These are phyloP conservation scores for Lichtheimia ornata DNA, from an alignment of 371 early-diverging fungal species.

Conservation along the genomic window DNA sequence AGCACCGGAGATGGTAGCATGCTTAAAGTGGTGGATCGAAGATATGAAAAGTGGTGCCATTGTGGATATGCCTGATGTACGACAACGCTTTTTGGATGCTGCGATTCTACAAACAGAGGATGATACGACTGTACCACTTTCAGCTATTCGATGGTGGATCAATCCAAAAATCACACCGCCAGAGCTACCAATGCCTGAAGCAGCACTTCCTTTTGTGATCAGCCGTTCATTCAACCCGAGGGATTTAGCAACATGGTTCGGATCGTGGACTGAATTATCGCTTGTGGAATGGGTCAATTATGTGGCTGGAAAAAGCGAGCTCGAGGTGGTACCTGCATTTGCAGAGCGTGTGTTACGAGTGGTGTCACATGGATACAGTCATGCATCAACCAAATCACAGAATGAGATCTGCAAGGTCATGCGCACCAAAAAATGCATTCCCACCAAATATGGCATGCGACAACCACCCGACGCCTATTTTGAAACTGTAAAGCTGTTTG, in stretches of 20 bases:
- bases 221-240: constrained; percentile 57
- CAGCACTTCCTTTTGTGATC: constrained; percentile 64
- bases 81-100: constrained; percentile 29
- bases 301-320: constrained; percentile 47
- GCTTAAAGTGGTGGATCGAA: constrained; percentile 82
- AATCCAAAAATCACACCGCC: constrained; percentile 65
- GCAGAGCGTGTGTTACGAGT: constrained; percentile 66
- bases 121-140: constrained; percentile 44
- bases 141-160: constrained; percentile 50
- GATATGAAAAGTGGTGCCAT: constrained; percentile 17
- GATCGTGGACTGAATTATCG: constrained; percentile 64
- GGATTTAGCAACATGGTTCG: constrained; percentile 60
- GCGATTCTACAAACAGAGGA: constrained; percentile 45
- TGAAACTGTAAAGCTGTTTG: constrained; percentile 78
- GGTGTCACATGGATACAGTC: constrained; percentile 54
- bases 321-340: constrained; percentile 58
- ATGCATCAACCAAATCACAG: constrained; percentile 41
- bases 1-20: constrained; percentile 62
- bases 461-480: constrained; percentile 79
- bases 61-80: constrained; percentile 1
- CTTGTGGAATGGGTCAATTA: constrained; percentile 66
- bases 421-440: constrained; percentile 60
- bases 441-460: constrained; percentile 73
- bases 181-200: constrained; percentile 63
- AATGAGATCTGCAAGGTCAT: constrained; percentile 53